A percentile compares a stretch with the other conserved stretches of the same genome.
These are phyloP conservation scores for Perkinsus olseni DNA, from an alignment of 169 alveolate species.

Conservation along the genomic window DNA sequence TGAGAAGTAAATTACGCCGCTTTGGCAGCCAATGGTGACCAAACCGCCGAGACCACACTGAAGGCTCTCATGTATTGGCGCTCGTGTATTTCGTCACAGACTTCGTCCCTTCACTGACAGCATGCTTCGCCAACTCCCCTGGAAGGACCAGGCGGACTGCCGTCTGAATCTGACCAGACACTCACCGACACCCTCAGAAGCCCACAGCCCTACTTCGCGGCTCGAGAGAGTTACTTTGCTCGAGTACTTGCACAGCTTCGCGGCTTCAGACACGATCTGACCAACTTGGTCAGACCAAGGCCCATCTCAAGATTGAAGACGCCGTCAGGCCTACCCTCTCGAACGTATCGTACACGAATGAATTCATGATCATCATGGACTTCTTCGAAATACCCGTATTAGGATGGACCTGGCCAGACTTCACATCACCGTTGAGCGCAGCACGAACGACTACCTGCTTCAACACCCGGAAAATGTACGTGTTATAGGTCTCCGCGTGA, in stretches of 20 bases:
- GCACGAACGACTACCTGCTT: slow-evolving; percentile 51
- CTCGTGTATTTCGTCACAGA: slow-evolving; percentile 88
- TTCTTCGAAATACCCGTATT: slow-evolving; percentile 88
- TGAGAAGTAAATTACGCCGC: no score
- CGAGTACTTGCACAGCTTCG: slow-evolving; percentile 61
- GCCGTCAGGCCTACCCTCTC: slow-evolving; percentile 87
- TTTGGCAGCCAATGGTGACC: no score
- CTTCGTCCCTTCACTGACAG: slow-evolving; percentile 99
- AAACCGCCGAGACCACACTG: no score
- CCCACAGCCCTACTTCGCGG: slow-evolving; percentile 69
- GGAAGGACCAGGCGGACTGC: slow-evolving; percentile 98
- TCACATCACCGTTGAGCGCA: no score
- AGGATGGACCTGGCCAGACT: slow-evolving; percentile 66
- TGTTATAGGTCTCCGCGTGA: slow-evolving; percentile 44
- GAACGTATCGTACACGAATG: slow-evolving; percentile 83
- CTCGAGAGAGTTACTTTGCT: slow-evolving; percentile 91
- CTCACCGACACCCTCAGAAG: not conserved
- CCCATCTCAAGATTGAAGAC: not conserved
- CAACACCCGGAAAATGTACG: slow-evolving; percentile 71
- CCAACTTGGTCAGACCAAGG: no score
- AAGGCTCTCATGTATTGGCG: no score
- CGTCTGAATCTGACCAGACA: slow-evolving; percentile 65
- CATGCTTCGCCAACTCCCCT: slow-evolving; percentile 99
- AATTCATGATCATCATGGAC: slow-evolving; percentile 89
- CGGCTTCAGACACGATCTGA: not conserved